Base-by-base conservation (phyloP, 2,329 filamentous ascomycete genomes). In the Achaetomium macrosporum region DNA sequence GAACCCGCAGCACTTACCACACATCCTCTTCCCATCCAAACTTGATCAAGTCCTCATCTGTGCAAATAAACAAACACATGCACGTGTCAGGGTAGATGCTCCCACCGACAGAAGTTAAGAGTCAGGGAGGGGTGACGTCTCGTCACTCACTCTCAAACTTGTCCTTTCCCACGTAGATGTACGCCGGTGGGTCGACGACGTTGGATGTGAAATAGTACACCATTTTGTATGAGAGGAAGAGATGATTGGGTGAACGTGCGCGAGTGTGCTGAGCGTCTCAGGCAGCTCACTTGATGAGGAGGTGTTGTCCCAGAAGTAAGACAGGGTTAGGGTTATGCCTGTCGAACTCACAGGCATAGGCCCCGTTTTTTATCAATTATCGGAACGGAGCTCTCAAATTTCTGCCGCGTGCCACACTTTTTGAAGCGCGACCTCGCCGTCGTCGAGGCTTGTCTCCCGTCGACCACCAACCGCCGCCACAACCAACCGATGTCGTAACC, bases 131-230 rank as follows among this genome's bases (percentile, higher is more conserved):
- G 25, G 3, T 29, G 5, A 19, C 33, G 11, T 25, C 16, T 11
- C n/a, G 13, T 17, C 29, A 54, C 62, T 37, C 57, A 96, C 93
- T 99, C 76, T 99, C 93, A 63, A 93, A 91, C 74, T 99, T 99
- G 77, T 99, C 93, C 72, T 97, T 99, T 71, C 93, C 93, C 55
- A 96, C 90, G 69, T 99, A 99, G 66, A 99, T 84, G 68, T 86
- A 91, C 40, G 90, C 92, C 31, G 90, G 69, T 2, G 93, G 92
- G 12, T 84, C 78, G 37, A 95, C 89, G 40, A 84, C 83, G 57
- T 82, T 92, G 25, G 92, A 97, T 1, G 84, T 93, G 70, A 93
- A 97, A 71, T 97, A 97, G 74, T 88, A 96, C 43, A 99, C 93
- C 93, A 99, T 95, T 29, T 65, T 70, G 35, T 16, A 37, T 8